These are phyloP conservation scores for Ophiostoma populinum DNA, from an alignment of 2,329 filamentous ascomycete genomes.

Conservation along the genomic window DNA sequence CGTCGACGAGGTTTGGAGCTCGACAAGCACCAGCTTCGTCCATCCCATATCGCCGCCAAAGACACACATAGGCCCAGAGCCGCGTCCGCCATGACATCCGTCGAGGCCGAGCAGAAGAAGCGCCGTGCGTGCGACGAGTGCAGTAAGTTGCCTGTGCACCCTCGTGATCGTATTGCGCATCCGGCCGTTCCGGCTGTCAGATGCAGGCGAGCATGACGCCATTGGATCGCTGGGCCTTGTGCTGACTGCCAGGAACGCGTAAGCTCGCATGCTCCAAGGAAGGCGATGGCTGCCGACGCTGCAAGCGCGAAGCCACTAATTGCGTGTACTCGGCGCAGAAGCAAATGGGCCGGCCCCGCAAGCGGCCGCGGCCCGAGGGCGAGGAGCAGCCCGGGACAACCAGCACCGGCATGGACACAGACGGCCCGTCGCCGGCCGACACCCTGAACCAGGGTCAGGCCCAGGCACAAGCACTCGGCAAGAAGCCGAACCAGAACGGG, in stretches of 20 bases:
- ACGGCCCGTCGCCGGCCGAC: not conserved
- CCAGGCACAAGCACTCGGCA: no score
- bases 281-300: slow-evolving; percentile 39
- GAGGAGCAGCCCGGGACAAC: not conserved
- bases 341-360: slow-evolving; percentile 47
- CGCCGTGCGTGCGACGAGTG: slow-evolving; percentile 51
- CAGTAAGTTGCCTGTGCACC: slow-evolving; percentile 26
- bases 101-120: slow-evolving; percentile 20
- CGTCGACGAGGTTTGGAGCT: no score
- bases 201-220: no score
- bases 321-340: slow-evolving; percentile 50
- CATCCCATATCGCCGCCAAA: not conserved
- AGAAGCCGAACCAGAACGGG: no score
- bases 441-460: not conserved
- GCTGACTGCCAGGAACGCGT: slow-evolving; percentile 43
- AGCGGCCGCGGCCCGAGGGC: slow-evolving; percentile 21
- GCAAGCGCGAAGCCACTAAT: slow-evolving; percentile 34
- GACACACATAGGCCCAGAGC: no score
- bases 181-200: no score
- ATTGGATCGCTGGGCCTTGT: no score
- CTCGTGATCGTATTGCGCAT: no score
- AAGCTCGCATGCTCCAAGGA: slow-evolving; percentile 52
- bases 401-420: not conserved
- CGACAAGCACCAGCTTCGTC: no score
- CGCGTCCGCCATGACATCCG: not conserved